These are phyloP conservation scores for Miscanthus sacchariflorus DNA, from an alignment of 202 grass and related monocot species.

Conservation along the genomic window DNA sequence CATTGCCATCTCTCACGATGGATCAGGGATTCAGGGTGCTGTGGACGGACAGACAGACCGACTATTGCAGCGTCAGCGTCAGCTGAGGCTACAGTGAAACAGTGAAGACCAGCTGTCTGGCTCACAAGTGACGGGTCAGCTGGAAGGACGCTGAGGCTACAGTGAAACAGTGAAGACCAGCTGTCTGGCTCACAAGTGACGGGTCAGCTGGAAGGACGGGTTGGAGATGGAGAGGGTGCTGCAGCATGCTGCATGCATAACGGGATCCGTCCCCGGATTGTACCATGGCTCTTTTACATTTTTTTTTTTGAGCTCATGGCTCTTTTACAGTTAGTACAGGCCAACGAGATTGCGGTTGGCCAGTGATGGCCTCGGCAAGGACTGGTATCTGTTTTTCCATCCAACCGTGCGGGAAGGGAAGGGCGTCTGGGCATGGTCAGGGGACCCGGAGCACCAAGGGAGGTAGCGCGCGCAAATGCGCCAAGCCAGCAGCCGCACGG, in stretches of 20 bases:
- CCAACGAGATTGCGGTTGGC: neutral
- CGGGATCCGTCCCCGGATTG: neutral
- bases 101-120: neutral
- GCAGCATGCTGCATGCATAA: neutral
- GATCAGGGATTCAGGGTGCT: neutral
- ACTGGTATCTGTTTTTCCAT: no score
- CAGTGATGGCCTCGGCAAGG: neutral
- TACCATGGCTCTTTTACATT: no score
- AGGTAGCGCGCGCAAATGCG: constrained; percentile 24
- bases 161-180: neutral
- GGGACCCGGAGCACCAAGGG: no score
- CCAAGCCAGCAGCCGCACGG: constrained; percentile 3
- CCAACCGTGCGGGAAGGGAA: neutral
- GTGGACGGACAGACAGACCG: neutral
- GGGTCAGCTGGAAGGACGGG: neutral
- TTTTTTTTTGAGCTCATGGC: no score
- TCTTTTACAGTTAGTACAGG: neutral
- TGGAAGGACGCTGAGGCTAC: no score
- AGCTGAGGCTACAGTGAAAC: neutral
- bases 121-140: no score
- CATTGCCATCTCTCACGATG: no score
- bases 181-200: neutral
- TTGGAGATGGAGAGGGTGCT: neutral
- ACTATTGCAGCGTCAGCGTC: neutral
- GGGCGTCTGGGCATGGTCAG: neutral